phyloP scores from a whole-genome alignment of 192 early-diverging fungal species.

The Spizellomyces sp. region DNA sequence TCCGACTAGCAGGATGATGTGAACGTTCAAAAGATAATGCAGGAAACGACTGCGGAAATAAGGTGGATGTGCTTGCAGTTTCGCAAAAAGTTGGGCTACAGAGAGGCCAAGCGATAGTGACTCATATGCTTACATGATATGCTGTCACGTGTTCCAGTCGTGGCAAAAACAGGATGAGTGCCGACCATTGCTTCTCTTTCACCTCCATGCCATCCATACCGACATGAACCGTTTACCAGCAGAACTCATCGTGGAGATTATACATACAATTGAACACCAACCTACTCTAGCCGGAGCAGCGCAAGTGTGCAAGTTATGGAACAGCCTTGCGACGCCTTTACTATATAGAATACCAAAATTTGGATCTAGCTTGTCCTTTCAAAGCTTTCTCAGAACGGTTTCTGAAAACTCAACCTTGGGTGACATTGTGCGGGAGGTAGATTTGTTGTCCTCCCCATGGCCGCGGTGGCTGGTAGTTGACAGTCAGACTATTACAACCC shows the following conservation, averaged over 20 bases:
- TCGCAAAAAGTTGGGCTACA: too few species aligned
- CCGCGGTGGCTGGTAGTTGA: conserved; percentile 16
- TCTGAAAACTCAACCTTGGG: background rate
- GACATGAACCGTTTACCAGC: background rate
- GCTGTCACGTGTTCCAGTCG: too few species aligned
- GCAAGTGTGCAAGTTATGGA: conserved; percentile 12
- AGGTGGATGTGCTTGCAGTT: too few species aligned
- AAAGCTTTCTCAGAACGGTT: background rate
- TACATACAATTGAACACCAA: background rate
- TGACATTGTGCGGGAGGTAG: conserved; percentile 7
- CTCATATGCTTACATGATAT: too few species aligned
- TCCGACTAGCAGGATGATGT: too few species aligned
- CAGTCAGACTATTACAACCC: background rate
- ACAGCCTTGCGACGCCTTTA: background rate
- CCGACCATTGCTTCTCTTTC: too few species aligned
- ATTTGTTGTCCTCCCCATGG: conserved; percentile 14
- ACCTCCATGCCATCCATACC: too few species aligned
- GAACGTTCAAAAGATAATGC: too few species aligned
- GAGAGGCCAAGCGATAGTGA: too few species aligned
- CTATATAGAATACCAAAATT: conserved; percentile 13
- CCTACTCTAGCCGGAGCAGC: background rate
- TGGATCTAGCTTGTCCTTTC: background rate
- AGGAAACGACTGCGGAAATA: too few species aligned
- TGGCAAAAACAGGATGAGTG: too few species aligned
- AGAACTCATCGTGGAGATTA: background rate